Percentiles rank a stretch among this genome's conserved stretches.
These are phyloP conservation scores for Serendipita indica DNA, from an alignment of 768 basidiomycete species.

Conservation along the genomic window DNA sequence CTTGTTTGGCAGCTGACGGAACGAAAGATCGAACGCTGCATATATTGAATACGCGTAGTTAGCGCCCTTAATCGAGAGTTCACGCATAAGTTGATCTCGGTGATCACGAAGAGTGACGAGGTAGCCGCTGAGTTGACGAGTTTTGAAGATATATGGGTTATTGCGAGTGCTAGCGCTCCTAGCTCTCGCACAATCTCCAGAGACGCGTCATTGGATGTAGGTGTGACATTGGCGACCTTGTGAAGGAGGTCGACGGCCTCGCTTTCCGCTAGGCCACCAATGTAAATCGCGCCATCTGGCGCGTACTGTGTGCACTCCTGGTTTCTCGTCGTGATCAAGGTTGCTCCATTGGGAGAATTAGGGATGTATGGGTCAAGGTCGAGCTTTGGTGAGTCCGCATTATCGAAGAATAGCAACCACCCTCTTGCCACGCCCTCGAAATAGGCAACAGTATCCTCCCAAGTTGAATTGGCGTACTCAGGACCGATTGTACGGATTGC, in stretches of 20 bases:
- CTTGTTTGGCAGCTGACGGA: not conserved
- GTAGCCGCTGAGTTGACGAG: not conserved
- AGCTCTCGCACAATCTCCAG: not conserved
- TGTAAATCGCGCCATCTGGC: not conserved
- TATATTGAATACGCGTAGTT: not conserved
- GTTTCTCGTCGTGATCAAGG: not conserved
- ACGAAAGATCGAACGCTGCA: not conserved
- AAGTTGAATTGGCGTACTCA: not conserved
- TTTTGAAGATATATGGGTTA: not conserved
- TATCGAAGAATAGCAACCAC: not conserved
- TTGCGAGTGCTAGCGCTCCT: not conserved
- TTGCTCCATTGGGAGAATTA: not conserved
- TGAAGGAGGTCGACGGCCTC: not conserved
- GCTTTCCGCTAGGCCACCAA: not conserved
- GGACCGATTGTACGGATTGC: not conserved
- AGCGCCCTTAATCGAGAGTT: not conserved
- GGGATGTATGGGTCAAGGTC: not conserved
- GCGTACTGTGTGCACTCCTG: not conserved
- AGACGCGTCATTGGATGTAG: not conserved
- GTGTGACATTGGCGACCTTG: not conserved
- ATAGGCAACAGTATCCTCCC: not conserved
- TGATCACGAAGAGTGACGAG: not conserved
- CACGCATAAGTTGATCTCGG: not conserved
- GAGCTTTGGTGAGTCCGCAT: not conserved
- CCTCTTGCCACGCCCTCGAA: not conserved